Conservation (phyloP, 768 basidiomycete species). For the Lentinula boryana region DNA sequence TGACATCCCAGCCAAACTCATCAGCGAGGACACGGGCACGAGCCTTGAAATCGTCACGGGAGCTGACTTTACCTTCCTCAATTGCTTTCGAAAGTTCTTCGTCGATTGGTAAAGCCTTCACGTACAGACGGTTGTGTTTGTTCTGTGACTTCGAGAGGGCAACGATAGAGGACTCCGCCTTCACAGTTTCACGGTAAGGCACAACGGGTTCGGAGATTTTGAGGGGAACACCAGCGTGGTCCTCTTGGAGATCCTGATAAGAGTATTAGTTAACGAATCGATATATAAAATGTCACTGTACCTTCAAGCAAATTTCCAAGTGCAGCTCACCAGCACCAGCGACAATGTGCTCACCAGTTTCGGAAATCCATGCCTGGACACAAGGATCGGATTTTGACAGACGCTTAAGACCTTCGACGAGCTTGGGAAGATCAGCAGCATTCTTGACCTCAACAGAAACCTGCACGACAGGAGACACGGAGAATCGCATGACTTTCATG, state of each 20-base stretch:
- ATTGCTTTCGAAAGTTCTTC: constrained; percentile 95
- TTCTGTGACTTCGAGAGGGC: constrained; percentile 99
- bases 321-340: constrained; percentile 99
- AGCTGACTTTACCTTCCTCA: constrained; percentile 74
- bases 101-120: constrained; percentile 88
- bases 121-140: constrained; percentile 99
- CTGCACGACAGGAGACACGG: constrained; percentile 98
- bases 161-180: constrained; percentile 89
- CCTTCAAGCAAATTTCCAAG: constrained; percentile 99
- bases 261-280: constrained; percentile 2
- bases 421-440: constrained; percentile 96
- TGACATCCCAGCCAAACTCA: constrained; percentile 97
- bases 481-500: constrained; percentile 99
- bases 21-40: constrained; percentile 96
- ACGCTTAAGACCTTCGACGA: constrained; percentile 99
- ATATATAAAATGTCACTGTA: constrained; percentile 19
- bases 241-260: constrained; percentile 91
- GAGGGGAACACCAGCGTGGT: constrained; percentile 98
- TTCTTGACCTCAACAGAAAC: constrained; percentile 99
- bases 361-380: constrained; percentile 90
- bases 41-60: constrained; percentile 97
- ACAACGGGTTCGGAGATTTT: constrained; percentile 98
- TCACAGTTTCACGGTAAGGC: constrained; percentile 96
- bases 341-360: constrained; percentile 96
- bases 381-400: constrained; percentile 99